These are phyloP conservation scores for Ophiostoma ips DNA, from an alignment of 2,329 filamentous ascomycete species.

Conservation along the genomic window DNA sequence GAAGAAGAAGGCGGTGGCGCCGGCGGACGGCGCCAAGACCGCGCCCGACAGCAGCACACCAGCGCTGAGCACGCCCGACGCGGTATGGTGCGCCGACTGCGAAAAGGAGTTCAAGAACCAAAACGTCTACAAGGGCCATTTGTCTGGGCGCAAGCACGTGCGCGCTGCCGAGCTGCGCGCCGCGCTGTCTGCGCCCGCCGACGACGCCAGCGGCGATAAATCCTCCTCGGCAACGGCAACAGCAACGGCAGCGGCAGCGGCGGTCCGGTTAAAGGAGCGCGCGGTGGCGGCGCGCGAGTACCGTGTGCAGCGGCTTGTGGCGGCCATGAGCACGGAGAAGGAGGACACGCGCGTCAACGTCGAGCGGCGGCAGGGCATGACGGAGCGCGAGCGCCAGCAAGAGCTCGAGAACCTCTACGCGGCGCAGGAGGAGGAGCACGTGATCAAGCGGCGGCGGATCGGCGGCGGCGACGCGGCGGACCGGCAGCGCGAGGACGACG, in stretches of 20 bases:
- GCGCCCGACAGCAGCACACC: slow-evolving; percentile 4
- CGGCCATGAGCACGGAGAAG: slow-evolving; percentile 74
- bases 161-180: slow-evolving; percentile 56
- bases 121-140: slow-evolving; percentile 82
- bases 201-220: slow-evolving; percentile 18
- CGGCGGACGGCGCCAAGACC: slow-evolving; percentile 10
- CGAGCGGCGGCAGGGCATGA: slow-evolving; percentile 95
- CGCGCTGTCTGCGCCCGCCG: slow-evolving; percentile 18
- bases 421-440: slow-evolving; percentile 31
- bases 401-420: slow-evolving; percentile 75
- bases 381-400: slow-evolving; percentile 84
- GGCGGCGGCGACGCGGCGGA: slow-evolving; percentile 16
- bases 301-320: slow-evolving; percentile 64
- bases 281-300: slow-evolving; percentile 83
- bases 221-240: slow-evolving; percentile 14
- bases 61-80: slow-evolving; percentile 34
- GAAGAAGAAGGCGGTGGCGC: slow-evolving; percentile 23
- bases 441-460: slow-evolving; percentile 1
- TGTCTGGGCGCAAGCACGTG: slow-evolving; percentile 85
- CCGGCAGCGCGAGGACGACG: slow-evolving; percentile 35
- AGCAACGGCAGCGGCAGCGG: slow-evolving; percentile 30
- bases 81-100: slow-evolving; percentile 81
- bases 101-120: slow-evolving; percentile 92
- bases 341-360: slow-evolving; percentile 87
- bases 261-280: slow-evolving; percentile 51